Percentiles rank a stretch among this genome's conserved stretches.
Evolutionary conservation across 176 grass and related monocot species (phyloP).

Genomic region (Bonia amplexicaulis): DNA sequence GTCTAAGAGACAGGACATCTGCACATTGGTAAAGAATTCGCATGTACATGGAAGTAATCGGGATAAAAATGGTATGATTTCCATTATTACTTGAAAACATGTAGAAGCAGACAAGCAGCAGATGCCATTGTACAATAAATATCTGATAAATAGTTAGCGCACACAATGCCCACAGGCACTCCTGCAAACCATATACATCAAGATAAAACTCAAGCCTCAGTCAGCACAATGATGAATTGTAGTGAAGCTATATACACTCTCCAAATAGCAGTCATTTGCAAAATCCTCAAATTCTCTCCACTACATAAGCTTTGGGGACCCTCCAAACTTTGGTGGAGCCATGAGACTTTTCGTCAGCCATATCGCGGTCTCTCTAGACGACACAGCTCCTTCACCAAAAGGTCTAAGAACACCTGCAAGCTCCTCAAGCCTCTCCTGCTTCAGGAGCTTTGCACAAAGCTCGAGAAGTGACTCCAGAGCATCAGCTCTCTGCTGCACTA

Average conservation of each 20-base stretch:
- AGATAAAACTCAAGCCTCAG: slow-evolving; percentile 23
- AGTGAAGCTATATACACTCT: slow-evolving; percentile 33
- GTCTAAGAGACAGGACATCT: not conserved
- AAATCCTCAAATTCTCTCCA: not conserved
- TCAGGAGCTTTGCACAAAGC: slow-evolving; percentile 69
- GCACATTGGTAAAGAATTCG: not conserved
- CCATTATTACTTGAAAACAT: slow-evolving; percentile 21
- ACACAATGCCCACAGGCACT: not conserved
- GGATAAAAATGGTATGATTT: not conserved
- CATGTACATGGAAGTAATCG: not conserved
- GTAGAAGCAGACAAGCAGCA: not conserved
- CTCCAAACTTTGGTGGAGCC: slow-evolving; percentile 53
- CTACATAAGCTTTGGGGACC: slow-evolving; percentile 25
- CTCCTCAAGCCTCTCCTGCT: slow-evolving; percentile 80
- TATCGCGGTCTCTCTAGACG: slow-evolving; percentile 79
- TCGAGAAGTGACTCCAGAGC: slow-evolving; percentile 82
- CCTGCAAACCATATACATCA: slow-evolving; percentile 36
- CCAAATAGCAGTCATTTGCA: not conserved
- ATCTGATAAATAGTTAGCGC: slow-evolving; percentile 14
- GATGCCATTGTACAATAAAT: slow-evolving; percentile 22
- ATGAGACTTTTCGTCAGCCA: slow-evolving; percentile 90
- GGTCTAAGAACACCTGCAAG: slow-evolving; percentile 65
- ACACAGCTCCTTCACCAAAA: slow-evolving; percentile 69
- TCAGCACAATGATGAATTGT: slow-evolving; percentile 16
- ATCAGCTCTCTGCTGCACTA: slow-evolving; percentile 80